phyloP scores from a whole-genome alignment of 2,329 filamentous ascomycete species.

The Alternaria brassicicola region DNA sequence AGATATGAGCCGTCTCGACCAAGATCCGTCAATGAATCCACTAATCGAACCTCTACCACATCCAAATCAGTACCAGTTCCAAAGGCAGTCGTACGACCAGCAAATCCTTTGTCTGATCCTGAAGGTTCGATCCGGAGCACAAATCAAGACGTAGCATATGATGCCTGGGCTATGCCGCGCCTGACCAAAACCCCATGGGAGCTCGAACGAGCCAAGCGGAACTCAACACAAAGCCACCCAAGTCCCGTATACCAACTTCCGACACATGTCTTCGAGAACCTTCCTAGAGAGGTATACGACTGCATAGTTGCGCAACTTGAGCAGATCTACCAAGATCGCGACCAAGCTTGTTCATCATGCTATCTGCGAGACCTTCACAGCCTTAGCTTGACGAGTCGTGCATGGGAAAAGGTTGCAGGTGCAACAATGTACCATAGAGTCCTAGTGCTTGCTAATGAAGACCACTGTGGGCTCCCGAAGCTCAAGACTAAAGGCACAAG shows the following conservation, averaged over 20 bases:
- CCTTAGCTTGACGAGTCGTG: slow-evolving; percentile 60
- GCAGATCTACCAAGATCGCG: slow-evolving; percentile 47
- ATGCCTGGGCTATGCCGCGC: slow-evolving; percentile 25
- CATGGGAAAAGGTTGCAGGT: slow-evolving; percentile 62
- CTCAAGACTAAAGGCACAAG: slow-evolving; percentile 57
- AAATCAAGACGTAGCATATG: neutral
- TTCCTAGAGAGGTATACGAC: slow-evolving; percentile 62
- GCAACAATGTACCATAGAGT: slow-evolving; percentile 59
- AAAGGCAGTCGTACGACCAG: slow-evolving; percentile 1
- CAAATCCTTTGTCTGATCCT: neutral
- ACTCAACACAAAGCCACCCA: slow-evolving; percentile 42
- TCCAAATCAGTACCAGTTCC: slow-evolving; percentile 7
- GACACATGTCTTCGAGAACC: slow-evolving; percentile 50
- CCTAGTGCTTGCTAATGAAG: slow-evolving; percentile 56
- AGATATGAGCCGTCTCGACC: slow-evolving; percentile 20
- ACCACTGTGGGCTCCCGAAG: slow-evolving; percentile 33
- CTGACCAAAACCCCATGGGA: slow-evolving; percentile 50
- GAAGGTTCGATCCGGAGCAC: neutral
- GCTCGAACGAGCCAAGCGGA: slow-evolving; percentile 38
- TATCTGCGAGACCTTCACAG: slow-evolving; percentile 61
- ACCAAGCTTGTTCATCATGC: slow-evolving; percentile 58
- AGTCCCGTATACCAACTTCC: slow-evolving; percentile 25
- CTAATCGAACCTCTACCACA: slow-evolving; percentile 3
- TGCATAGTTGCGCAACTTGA: slow-evolving; percentile 60
- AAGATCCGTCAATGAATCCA: neutral